phyloP scores from a whole-genome alignment of 1,139 yeast genomes.

The Blastobotrys serpentis region DNA sequence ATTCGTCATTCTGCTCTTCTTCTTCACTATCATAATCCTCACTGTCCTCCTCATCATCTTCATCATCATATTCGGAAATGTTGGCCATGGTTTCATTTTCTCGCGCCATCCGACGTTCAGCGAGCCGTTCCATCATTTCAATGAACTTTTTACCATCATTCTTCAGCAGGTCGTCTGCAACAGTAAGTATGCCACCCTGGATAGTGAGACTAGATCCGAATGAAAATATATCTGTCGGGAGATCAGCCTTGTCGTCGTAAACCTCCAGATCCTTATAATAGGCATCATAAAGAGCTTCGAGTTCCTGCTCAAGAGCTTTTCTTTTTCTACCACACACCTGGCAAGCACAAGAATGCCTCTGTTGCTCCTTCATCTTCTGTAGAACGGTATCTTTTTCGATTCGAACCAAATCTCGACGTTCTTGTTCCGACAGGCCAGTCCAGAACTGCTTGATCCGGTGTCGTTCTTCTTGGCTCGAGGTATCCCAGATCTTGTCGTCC shows the following conservation, averaged over 20 bases:
- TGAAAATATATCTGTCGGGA: conserved; percentile 32
- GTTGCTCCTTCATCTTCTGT: conserved; percentile 61
- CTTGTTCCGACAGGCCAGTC: conserved; percentile 61
- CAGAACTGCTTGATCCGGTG: conserved; percentile 63
- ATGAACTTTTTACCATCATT: conserved; percentile 75
- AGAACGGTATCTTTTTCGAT: conserved; percentile 72
- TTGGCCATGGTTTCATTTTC: conserved; percentile 44
- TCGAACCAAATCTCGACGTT: conserved; percentile 60
- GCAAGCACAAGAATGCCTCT: conserved; percentile 62
- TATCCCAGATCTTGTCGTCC: conserved; percentile 55
- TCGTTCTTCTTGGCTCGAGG: conserved; percentile 57
- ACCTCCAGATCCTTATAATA: conserved; percentile 44
- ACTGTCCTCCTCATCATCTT: conserved; percentile 28
- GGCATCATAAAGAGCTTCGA: conserved; percentile 68
- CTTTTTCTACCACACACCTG: conserved; percentile 77
- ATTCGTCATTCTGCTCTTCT: conserved; percentile 29
- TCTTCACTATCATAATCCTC: conserved; percentile 30
- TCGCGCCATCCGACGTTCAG: conserved; percentile 55
- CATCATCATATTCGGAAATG: conserved; percentile 38
- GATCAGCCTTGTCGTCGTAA: conserved; percentile 16
- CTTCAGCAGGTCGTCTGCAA: conserved; percentile 73
- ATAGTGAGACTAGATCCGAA: conserved; percentile 40
- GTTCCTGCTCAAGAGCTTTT: conserved; percentile 71
- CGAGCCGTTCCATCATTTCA: conserved; percentile 73
- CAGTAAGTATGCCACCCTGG: conserved; percentile 51